A percentile compares a stretch with the other conserved stretches of the same genome.
Conservation (phyloP, 225 moss, liverwort and hornwort species). For the Takakia lepidozioides region DNA sequence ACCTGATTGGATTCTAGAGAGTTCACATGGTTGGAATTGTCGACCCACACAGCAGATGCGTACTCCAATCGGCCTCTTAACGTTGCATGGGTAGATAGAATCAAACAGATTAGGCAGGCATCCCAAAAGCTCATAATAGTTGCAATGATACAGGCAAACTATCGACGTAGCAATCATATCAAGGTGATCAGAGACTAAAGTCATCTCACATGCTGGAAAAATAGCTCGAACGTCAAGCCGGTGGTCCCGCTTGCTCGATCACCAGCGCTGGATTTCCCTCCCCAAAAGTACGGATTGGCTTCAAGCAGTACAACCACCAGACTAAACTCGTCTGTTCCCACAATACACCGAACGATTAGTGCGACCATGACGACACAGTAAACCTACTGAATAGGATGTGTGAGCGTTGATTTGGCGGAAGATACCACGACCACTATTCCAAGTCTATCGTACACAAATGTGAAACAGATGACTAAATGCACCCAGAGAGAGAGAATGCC, state of each 20-base stretch:
- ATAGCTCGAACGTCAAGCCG: conserved; percentile 57
- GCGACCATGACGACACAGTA: no score
- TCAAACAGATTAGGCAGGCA: not conserved
- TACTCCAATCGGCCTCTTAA: not conserved
- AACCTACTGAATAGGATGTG: no score
- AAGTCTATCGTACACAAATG: no score
- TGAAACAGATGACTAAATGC: no score
- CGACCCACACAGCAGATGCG: no score
- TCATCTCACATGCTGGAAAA: conserved; percentile 67
- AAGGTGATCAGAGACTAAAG: not conserved
- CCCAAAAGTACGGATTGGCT: conserved; percentile 92
- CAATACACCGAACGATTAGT: no score
- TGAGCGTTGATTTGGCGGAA: no score
- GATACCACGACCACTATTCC: no score
- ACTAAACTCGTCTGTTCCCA: conserved; percentile 69
- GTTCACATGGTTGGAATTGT: no score
- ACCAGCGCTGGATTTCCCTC: conserved; percentile 25
- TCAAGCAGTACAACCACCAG: conserved; percentile 79
- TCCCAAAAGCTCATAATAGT: no score
- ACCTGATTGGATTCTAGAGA: no score
- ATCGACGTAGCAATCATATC: conserved; percentile 1
- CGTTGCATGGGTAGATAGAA: not conserved
- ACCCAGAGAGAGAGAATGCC: no score
- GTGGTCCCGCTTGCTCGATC: conserved; percentile 19
- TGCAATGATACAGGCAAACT: not conserved